Evolutionary conservation across 495 filamentous ascomycete genomes (phyloP).

Genomic region (Podospora tetraspora): DNA sequence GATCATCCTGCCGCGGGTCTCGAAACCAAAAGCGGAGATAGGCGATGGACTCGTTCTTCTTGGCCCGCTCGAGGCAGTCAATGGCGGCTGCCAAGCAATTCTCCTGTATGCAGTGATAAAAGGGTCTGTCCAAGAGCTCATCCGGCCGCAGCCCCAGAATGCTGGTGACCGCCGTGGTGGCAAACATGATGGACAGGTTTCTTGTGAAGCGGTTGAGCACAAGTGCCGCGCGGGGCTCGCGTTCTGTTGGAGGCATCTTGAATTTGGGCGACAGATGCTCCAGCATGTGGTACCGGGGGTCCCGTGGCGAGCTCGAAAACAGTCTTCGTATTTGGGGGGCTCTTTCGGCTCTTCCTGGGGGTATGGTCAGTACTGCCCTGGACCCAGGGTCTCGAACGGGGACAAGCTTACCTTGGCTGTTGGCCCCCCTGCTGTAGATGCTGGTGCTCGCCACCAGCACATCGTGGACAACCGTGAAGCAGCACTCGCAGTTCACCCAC

Average conservation of each 20-base stretch:
- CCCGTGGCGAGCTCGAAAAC: slow-evolving; percentile 75
- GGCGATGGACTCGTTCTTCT: slow-evolving; percentile 89
- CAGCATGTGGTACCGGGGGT: slow-evolving; percentile 89
- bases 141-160: slow-evolving; percentile 66
- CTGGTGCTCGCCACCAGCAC: slow-evolving; percentile 82
- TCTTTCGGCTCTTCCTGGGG: slow-evolving; percentile 66
- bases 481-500: slow-evolving; percentile 82
- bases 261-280: slow-evolving; percentile 81
- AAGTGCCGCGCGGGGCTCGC: slow-evolving; percentile 77
- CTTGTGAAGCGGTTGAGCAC: slow-evolving; percentile 86
- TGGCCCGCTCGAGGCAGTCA: slow-evolving; percentile 73
- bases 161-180: slow-evolving; percentile 65
- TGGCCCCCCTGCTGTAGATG: slow-evolving; percentile 63
- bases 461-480: slow-evolving; percentile 84
- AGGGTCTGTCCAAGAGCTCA: slow-evolving; percentile 63
- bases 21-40: slow-evolving; percentile 88
- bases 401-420: slow-evolving; percentile 58
- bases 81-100: slow-evolving; percentile 72
- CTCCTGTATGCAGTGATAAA: slow-evolving; percentile 75
- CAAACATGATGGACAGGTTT: slow-evolving; percentile 80
- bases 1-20: slow-evolving; percentile 54
- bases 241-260: slow-evolving; percentile 56
- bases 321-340: slow-evolving; percentile 72
- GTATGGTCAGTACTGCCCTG: slow-evolving; percentile 12
- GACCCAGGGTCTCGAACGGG: too few relatives aligned